phyloP scores from a whole-genome alignment of 2,329 filamentous ascomycete species.

The Cladosporium sp. region DNA sequence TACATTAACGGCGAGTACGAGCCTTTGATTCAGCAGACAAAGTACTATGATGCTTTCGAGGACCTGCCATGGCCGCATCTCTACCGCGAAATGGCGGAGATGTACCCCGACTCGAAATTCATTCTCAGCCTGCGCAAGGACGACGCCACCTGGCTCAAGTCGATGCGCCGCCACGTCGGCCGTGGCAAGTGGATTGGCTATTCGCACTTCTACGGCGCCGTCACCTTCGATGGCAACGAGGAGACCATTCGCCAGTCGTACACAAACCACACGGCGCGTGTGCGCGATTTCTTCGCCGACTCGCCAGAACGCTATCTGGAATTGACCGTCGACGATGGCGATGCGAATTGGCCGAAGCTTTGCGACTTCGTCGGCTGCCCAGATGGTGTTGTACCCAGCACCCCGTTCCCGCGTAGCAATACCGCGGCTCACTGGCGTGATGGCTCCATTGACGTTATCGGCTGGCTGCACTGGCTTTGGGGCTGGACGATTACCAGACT shows the following conservation, averaged over 20 bases:
- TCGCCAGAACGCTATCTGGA: slow-evolving; percentile 20
- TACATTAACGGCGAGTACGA: slow-evolving; percentile 23
- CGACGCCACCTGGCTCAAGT: slow-evolving; percentile 27
- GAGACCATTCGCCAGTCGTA: slow-evolving; percentile 22
- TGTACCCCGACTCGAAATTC: slow-evolving; percentile 27
- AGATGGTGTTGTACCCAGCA: slow-evolving; percentile 14
- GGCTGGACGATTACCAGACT: slow-evolving; percentile 25
- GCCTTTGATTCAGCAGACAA: slow-evolving; percentile 21
- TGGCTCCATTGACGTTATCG: slow-evolving; percentile 16
- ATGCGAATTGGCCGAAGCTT: slow-evolving; percentile 22
- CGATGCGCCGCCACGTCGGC: slow-evolving; percentile 25
- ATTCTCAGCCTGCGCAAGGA: slow-evolving; percentile 27
- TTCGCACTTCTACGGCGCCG: slow-evolving; percentile 23
- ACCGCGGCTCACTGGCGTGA: slow-evolving; percentile 25
- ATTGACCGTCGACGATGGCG: slow-evolving; percentile 21
- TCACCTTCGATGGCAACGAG: slow-evolving; percentile 21
- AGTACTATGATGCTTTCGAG: slow-evolving; percentile 29
- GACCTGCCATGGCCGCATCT: slow-evolving; percentile 28
- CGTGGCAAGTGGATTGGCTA: slow-evolving; percentile 25
- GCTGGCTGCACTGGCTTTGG: slow-evolving; percentile 22
- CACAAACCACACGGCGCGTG: slow-evolving; percentile 20
- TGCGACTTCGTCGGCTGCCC: slow-evolving; percentile 21
- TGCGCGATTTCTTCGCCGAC: slow-evolving; percentile 21
- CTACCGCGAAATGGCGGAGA: slow-evolving; percentile 26
- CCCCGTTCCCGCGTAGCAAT: slow-evolving; percentile 24